These are phyloP conservation scores for Neoascochyta sp. DNA, from an alignment of 2,329 filamentous ascomycete species.

Conservation along the genomic window DNA sequence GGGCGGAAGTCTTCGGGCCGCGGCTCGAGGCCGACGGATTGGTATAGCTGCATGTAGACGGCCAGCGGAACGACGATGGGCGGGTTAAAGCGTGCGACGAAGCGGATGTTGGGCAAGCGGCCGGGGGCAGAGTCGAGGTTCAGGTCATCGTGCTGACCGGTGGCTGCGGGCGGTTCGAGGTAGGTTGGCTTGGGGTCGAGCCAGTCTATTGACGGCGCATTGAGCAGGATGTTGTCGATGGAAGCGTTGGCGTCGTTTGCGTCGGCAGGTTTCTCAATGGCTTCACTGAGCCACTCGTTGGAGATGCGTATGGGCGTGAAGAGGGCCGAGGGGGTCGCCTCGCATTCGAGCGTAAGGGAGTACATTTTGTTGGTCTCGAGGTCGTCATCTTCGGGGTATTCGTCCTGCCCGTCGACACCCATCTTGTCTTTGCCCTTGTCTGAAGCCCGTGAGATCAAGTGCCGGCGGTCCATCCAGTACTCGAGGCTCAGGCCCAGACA, in stretches of 20 bases:
- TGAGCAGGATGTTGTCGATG: conserved; percentile 41
- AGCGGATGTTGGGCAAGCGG: conserved; percentile 67
- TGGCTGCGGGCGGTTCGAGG: conserved; percentile 24
- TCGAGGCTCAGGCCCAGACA: conserved; percentile 68
- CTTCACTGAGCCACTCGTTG: conserved; percentile 67
- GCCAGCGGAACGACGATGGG: conserved; percentile 66
- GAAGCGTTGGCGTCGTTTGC: conserved; percentile 32
- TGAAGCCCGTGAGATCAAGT: conserved; percentile 39
- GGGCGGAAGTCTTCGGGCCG: conserved; percentile 50
- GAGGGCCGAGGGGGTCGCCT: conserved; percentile 44
- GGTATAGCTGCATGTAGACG: conserved; percentile 61
- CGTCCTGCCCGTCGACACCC: conserved; percentile 28
- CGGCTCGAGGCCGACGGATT: conserved; percentile 56
- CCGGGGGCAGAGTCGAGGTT: conserved; percentile 51
- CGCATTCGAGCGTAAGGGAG: conserved; percentile 66
- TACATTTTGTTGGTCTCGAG: conserved; percentile 53
- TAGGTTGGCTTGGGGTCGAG: conserved; percentile 66
- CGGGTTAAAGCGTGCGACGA: conserved; percentile 70
- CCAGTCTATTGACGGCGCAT: conserved; percentile 60
- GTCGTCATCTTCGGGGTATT: conserved; percentile 34
- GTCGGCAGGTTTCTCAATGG: conserved; percentile 56
- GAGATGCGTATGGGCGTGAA: conserved; percentile 66
- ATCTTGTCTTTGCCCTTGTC: conserved; percentile 38
- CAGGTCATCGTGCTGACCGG: conserved; percentile 51
- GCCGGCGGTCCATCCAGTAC: conserved; percentile 69